Conservation (phyloP, 805 yeast species). For the Isabelozyma rhagii region DNA sequence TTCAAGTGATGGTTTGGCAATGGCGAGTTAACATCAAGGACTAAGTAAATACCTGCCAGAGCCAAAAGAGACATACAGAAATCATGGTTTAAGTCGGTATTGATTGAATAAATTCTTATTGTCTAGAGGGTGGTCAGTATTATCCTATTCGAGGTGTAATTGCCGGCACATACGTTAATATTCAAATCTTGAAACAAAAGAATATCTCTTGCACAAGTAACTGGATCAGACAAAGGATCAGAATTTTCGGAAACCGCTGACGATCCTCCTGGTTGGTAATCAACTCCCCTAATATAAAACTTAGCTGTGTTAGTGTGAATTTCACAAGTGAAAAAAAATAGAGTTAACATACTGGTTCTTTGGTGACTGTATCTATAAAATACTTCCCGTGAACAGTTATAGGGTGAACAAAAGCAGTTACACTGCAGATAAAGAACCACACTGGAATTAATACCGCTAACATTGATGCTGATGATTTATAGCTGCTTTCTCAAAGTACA, state of each 20-base stretch:
- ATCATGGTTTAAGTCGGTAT: slow-evolving; percentile 80
- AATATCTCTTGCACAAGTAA: slow-evolving; percentile 77
- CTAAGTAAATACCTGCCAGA: slow-evolving; percentile 85
- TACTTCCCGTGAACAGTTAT: slow-evolving; percentile 65
- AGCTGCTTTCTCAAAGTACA: not conserved
- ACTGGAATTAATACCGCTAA: not conserved
- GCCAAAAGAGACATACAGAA: slow-evolving; percentile 90
- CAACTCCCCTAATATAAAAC: slow-evolving; percentile 84
- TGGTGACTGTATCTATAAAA: slow-evolving; percentile 72
- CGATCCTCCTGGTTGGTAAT: slow-evolving; percentile 95
- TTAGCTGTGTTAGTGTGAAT: slow-evolving; percentile 18
- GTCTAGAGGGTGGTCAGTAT: slow-evolving; percentile 36
- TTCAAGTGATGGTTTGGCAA: slow-evolving; percentile 72
- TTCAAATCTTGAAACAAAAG: slow-evolving; percentile 78
- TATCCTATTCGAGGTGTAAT: not conserved
- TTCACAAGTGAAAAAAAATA: not conserved
- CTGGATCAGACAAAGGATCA: slow-evolving; percentile 78
- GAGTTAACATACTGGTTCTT: slow-evolving; percentile 55
- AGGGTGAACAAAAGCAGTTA: slow-evolving; percentile 48
- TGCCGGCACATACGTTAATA: slow-evolving; percentile 48
- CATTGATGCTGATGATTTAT: not conserved
- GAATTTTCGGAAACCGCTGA: slow-evolving; percentile 54
- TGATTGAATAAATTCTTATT: slow-evolving; percentile 81
- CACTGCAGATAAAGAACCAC: not conserved
- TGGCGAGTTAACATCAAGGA: slow-evolving; percentile 91